phyloP scores from a whole-genome alignment of 2,329 filamentous ascomycete species.

The Epicoccum sorghinum region DNA sequence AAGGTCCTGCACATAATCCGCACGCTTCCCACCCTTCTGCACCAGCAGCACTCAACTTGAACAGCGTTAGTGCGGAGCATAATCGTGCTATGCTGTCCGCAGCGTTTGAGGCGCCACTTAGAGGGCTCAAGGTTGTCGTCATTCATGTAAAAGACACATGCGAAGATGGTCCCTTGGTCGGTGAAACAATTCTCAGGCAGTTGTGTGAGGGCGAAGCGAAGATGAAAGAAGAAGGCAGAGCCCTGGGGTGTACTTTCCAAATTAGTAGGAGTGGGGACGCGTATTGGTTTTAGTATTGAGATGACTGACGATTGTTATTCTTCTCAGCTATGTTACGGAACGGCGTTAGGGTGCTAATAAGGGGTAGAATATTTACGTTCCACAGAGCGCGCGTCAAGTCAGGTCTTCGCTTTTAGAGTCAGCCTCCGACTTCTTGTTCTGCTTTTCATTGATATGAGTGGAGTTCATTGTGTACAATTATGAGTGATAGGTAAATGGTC shows the following conservation, averaged over 20 bases:
- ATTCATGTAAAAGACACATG: slow-evolving; percentile 94
- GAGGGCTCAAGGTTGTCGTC: slow-evolving; percentile 79
- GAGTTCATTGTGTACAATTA: too few species aligned
- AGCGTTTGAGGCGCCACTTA: slow-evolving; percentile 58
- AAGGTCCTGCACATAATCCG: neutral
- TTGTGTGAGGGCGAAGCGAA: slow-evolving; percentile 66
- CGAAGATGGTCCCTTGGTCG: slow-evolving; percentile 69
- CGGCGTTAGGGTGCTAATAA: too few species aligned
- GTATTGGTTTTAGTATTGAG: slow-evolving; percentile 52
- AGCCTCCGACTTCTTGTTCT: too few species aligned
- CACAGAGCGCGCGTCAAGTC: too few species aligned
- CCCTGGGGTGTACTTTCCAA: slow-evolving; percentile 80
- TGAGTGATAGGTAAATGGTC: too few species aligned
- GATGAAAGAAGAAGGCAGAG: slow-evolving; percentile 56
- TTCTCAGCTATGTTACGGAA: neutral
- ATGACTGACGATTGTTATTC: neutral
- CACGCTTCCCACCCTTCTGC: slow-evolving; percentile 27
- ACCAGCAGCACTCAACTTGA: slow-evolving; percentile 33
- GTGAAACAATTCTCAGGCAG: slow-evolving; percentile 72
- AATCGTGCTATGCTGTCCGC: slow-evolving; percentile 35
- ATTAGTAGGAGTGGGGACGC: slow-evolving; percentile 70
- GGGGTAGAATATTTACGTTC: too few species aligned
- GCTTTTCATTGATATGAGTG: too few species aligned
- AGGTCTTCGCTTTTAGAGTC: too few species aligned
- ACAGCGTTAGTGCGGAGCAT: slow-evolving; percentile 31